phyloP scores from a whole-genome alignment of 1,284 basidiomycete species.

The Pseudozyma pruni region DNA sequence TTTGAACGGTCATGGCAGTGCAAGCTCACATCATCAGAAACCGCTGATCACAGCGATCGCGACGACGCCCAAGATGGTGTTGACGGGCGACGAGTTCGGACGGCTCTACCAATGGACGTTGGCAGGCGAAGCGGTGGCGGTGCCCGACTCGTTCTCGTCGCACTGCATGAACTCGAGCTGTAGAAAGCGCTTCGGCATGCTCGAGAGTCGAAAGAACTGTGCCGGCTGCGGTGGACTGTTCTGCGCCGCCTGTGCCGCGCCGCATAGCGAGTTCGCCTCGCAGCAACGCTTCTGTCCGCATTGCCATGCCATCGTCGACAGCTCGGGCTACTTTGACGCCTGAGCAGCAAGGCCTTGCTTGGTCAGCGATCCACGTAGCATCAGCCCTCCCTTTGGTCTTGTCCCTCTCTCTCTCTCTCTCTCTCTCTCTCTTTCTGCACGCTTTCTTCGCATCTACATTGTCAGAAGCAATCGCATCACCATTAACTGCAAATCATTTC shows the following conservation, averaged over 20 bases:
- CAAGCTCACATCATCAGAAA: no score
- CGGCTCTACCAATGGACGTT: constrained; percentile 61
- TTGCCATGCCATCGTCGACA: constrained; percentile 28
- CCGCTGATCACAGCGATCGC: constrained; percentile 43
- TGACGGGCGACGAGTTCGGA: constrained; percentile 60
- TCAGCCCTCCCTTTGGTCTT: no score
- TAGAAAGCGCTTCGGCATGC: constrained; percentile 50
- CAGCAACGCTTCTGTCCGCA: constrained; percentile 37
- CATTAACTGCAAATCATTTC: no score
- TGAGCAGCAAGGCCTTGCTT: no score
- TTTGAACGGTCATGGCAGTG: no score
- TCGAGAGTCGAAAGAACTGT: constrained; percentile 52
- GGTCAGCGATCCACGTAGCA: no score
- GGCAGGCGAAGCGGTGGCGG: constrained; percentile 54
- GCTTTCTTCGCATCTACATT: no score
- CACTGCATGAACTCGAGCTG: constrained; percentile 51
- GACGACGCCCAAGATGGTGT: constrained; percentile 32
- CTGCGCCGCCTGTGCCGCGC: constrained; percentile 49
- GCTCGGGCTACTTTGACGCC: constrained; percentile 29
- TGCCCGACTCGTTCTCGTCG: constrained; percentile 45
- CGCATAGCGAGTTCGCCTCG: constrained; percentile 22
- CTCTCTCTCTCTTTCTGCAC: no score
- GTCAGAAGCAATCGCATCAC: no score
- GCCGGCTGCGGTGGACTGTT: constrained; percentile 56
- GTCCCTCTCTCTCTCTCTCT: no score